phyloP scores from a whole-genome alignment of 176 grass and related monocot species.

The Alopecurus myosuroides region DNA sequence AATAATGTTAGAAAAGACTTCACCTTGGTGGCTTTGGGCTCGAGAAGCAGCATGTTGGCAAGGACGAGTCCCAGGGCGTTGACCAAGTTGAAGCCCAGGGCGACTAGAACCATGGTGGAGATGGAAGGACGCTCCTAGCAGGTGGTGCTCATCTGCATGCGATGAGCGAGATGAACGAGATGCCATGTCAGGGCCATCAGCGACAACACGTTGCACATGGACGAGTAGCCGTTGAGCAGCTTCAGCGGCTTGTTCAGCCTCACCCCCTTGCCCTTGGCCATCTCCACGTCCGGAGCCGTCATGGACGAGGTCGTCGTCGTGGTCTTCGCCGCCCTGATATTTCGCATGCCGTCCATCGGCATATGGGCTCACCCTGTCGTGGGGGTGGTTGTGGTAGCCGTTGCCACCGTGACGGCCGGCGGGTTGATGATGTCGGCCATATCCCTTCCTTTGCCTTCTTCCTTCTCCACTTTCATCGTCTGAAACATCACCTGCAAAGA shows the following conservation, averaged over 20 bases:
- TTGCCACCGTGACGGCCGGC: not conserved
- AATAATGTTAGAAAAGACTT: not conserved
- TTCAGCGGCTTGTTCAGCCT: slow-evolving; percentile 45
- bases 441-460: slow-evolving; percentile 78
- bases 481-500: slow-evolving; percentile 64
- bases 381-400: not conserved
- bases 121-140: slow-evolving; percentile 22
- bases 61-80: slow-evolving; percentile 41
- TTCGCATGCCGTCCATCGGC: not conserved
- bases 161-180: slow-evolving; percentile 64
- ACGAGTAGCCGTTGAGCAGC: slow-evolving; percentile 78
- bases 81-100: slow-evolving; percentile 52
- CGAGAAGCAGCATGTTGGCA: slow-evolving; percentile 59
- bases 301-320: not conserved
- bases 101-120: not conserved
- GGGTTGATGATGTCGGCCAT: slow-evolving; percentile 45
- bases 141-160: slow-evolving; percentile 14
- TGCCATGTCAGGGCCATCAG: slow-evolving; percentile 88
- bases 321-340: not conserved
- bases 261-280: slow-evolving; percentile 33
- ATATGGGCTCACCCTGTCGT: not conserved
- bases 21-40: slow-evolving; percentile 83
- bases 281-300: slow-evolving; percentile 27
- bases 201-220: slow-evolving; percentile 57
- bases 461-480: slow-evolving; percentile 86